Conservation (phyloP, 352 stramenopile genomes). For the Globisporangium recalcitrans region DNA sequence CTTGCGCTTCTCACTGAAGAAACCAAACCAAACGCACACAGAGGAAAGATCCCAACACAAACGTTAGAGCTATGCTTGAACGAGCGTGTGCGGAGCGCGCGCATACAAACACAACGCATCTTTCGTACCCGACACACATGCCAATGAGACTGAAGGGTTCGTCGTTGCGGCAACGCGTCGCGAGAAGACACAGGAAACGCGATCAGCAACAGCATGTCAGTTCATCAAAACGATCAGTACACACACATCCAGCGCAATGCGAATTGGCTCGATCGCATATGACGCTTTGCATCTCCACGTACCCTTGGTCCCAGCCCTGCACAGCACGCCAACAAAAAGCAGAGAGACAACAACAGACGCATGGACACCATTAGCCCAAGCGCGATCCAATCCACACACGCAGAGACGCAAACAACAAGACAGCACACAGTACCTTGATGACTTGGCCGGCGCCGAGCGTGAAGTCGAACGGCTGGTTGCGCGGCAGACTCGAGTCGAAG, state of each 20-base stretch:
- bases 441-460: conserved; percentile 91
- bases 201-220: conserved; percentile 7
- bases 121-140: conserved; percentile 80
- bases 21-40: conserved; percentile 1
- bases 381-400: neutral
- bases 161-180: neutral
- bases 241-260: neutral
- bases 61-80: neutral
- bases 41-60: neutral
- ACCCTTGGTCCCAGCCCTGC: conserved; percentile 80
- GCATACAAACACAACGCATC: neutral
- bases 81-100: neutral
- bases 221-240: neutral
- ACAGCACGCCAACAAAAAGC: conserved; percentile 7
- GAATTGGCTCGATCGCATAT: neutral
- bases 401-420: neutral
- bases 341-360: neutral
- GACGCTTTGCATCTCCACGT: neutral
- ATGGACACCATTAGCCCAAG: conserved; percentile 10
- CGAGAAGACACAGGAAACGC: conserved; percentile 1
- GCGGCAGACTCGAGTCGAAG: conserved; percentile 96
- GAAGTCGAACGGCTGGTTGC: conserved; percentile 93
- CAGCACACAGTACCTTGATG: conserved; percentile 77
- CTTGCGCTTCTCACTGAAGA: conserved; percentile 75
- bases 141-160: conserved; percentile 49